phyloP scores from a whole-genome alignment of 108 stramenopile genomes.

The Skeletonema potamos region DNA sequence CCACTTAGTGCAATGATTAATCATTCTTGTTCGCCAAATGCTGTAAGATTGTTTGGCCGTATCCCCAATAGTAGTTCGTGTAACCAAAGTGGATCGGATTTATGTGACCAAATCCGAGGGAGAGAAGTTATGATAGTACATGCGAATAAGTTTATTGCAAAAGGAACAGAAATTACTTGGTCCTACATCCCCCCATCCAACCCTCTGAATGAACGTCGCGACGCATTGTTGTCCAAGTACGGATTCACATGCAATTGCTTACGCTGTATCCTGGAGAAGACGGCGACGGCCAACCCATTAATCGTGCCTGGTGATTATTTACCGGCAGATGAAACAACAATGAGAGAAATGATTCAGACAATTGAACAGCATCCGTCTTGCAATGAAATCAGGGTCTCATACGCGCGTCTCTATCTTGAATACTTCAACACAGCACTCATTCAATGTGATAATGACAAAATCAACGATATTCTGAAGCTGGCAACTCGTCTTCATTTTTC shows the following conservation, averaged over 20 bases:
- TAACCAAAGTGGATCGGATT: not conserved
- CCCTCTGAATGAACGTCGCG: conserved; percentile 43
- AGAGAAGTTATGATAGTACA: conserved; percentile 73
- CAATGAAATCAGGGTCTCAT: conserved; percentile 57
- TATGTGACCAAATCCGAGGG: not conserved
- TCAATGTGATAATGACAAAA: conserved; percentile 11
- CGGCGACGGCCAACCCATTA: not conserved
- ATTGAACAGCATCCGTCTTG: conserved; percentile 26
- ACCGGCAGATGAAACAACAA: not conserved
- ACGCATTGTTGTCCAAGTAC: conserved; percentile 44
- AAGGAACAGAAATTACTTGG: conserved; percentile 74
- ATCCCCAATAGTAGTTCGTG: conserved; percentile 2
- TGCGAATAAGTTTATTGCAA: conserved; percentile 45
- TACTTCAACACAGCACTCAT: conserved; percentile 56
- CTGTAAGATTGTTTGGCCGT: conserved; percentile 62
- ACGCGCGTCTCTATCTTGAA: conserved; percentile 54
- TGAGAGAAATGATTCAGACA: conserved; percentile 4
- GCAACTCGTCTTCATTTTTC: conserved; percentile 69
- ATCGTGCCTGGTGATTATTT: not conserved
- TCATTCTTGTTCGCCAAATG: conserved; percentile 78
- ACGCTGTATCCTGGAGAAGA: conserved; percentile 54
- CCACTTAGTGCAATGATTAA: conserved; percentile 87
- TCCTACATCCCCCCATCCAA: conserved; percentile 72
- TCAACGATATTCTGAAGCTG: conserved; percentile 30
- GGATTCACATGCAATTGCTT: conserved; percentile 62